These are phyloP conservation scores for Nicotiana rustica DNA, from an alignment of 305 asterid species.

Conservation along the genomic window DNA sequence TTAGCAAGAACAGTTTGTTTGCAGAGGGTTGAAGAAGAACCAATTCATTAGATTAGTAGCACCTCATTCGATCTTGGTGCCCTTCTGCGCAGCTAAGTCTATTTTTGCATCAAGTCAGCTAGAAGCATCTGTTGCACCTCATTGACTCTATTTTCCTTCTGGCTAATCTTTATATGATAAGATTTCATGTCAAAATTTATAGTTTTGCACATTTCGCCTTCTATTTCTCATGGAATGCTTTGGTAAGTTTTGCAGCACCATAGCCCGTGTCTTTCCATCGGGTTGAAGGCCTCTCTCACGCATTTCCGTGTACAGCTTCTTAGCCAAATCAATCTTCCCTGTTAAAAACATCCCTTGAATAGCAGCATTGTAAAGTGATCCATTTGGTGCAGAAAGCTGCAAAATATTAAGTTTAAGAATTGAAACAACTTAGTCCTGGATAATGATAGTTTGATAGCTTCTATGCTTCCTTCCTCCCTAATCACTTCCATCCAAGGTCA, in stretches of 20 bases:
- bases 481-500: background rate
- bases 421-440: slow-evolving; percentile 12
- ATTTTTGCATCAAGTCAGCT: slow-evolving; percentile 17
- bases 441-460: background rate
- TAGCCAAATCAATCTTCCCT: slow-evolving; percentile 66
- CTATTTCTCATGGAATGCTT: slow-evolving; percentile 43
- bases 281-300: slow-evolving; percentile 72
- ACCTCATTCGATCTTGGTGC: background rate
- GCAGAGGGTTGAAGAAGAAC: background rate
- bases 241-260: slow-evolving; percentile 78
- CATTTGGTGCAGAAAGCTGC: slow-evolving; percentile 71
- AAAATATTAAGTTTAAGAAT: slow-evolving; percentile 32
- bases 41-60: background rate
- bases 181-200: background rate
- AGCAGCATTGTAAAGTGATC: slow-evolving; percentile 83
- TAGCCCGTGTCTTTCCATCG: slow-evolving; percentile 91
- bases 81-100: background rate
- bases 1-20: background rate
- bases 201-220: background rate
- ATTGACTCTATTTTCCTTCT: background rate
- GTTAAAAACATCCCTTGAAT: slow-evolving; percentile 89
- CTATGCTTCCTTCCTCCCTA: background rate
- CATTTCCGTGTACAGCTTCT: slow-evolving; percentile 72
- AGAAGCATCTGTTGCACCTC: slow-evolving; percentile 1
- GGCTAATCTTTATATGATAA: slow-evolving; percentile 26